A percentile compares a stretch with the other conserved stretches of the same genome.
phyloP scores from a whole-genome alignment of 2,329 filamentous ascomycete species.

The Madurella fahalii region DNA sequence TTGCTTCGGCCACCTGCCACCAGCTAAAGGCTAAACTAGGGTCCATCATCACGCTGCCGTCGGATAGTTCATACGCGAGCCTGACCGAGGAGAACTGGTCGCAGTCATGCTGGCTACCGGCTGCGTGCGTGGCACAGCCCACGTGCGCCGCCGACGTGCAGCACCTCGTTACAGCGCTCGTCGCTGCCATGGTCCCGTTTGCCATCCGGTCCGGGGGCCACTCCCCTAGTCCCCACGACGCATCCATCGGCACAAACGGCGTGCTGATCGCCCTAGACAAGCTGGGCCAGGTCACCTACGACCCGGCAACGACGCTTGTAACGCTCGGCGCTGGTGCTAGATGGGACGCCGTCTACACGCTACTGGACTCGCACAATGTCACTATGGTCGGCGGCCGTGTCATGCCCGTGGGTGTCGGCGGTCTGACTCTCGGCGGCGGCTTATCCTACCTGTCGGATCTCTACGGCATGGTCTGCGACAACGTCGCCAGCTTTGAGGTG shows the following conservation, averaged over 20 bases:
- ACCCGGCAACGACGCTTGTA: not conserved
- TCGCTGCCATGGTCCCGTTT: not conserved
- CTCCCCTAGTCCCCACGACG: not conserved
- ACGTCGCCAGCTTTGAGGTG: not conserved
- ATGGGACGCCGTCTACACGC: conserved; percentile 1
- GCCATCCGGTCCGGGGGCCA: conserved; percentile 9
- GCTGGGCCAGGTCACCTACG: not conserved
- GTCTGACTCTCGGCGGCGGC: not conserved
- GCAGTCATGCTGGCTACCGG: not conserved
- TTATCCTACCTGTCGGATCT: not conserved
- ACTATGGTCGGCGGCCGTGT: conserved; percentile 5
- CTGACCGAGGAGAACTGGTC: not conserved
- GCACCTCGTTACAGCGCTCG: not conserved
- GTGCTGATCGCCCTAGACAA: conserved; percentile 1
- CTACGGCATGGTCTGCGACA: not conserved
- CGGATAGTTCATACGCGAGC: no score
- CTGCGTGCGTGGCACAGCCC: not conserved
- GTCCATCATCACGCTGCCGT: no score
- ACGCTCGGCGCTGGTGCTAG: not conserved
- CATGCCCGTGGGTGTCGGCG: not conserved
- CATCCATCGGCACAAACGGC: not conserved
- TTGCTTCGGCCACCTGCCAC: no score
- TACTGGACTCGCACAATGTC: not conserved
- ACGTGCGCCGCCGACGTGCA: not conserved
- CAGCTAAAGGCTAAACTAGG: no score